Evolutionary conservation across 352 stramenopile species (phyloP), one percentile per base, ranked within the genome.

Genomic region (Phytophthora cactorum): DNA sequence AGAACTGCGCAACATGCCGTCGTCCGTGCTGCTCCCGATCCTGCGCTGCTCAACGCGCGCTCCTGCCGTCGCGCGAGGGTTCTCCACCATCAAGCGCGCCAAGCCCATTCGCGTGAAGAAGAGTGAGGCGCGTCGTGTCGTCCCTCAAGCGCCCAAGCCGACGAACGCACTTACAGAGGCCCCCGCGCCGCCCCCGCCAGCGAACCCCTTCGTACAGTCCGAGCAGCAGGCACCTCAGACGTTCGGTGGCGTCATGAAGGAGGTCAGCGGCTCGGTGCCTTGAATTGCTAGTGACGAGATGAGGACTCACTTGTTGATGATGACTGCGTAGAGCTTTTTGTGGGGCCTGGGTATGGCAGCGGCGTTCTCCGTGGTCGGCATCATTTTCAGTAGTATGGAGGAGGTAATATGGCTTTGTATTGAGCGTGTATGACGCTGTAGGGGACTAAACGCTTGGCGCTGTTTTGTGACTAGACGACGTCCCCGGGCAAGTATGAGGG

Each of bases 321-420:
- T 59, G 17, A n/a, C 27, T 25, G 22, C 61, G 29, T 61, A 95
- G 86, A 92, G 81, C 52, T 95, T 95, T 51, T 59, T 91, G 12
- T 95, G 82, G 82, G 86, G 84, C 4, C 74, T 91, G 54, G 86
- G 86, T 43, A 93, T 95, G 84, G 79, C 86, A 2, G 57, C 92
- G 2, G 86, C 79, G 28, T 95, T 95, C 61, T 82, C 82, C 6
- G 64, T 92, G 14, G 62, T 95, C 25, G 86, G 86, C 28, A 74
- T 87, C 28, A 77, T 92, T 63, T 84, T 91, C 61, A 81, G 81
- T 54, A 70, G 68, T 29, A 89, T 91, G 81, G 82, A 92, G 63
- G 79, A 89, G 73, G 84, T 89, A 50, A 38, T 36, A 36, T 31
- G 31, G 31, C 31, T 56, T 43, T 41, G 2, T 46, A 22, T 28